These are phyloP conservation scores for Eimeria sp. DNA, from an alignment of 169 alveolate genomes.

Conservation along the genomic window DNA sequence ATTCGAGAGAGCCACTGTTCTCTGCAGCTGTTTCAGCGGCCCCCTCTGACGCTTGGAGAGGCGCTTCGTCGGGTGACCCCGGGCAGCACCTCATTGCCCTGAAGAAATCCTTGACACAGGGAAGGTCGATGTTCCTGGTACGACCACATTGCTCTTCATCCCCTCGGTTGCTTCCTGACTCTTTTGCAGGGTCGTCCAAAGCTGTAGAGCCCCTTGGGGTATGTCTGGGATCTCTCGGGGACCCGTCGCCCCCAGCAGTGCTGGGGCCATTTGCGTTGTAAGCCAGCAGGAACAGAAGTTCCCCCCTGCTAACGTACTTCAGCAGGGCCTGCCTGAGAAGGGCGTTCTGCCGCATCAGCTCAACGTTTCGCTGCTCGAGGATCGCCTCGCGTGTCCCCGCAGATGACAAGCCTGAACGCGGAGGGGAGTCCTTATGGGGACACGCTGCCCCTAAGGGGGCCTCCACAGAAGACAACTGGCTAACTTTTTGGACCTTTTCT, in stretches of 20 bases:
- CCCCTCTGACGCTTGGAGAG: neutral
- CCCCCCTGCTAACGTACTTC: neutral
- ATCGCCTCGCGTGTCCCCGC: neutral
- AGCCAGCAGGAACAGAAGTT: constrained; percentile 28
- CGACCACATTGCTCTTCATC: neutral
- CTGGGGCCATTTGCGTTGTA: neutral
- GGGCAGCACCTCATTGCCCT: constrained; percentile 15
- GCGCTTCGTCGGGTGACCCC: neutral
- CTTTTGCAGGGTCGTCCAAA: neutral
- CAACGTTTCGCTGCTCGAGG: neutral
- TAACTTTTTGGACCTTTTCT: neutral
- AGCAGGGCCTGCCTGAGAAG: constrained; percentile 29
- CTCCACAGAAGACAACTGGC: neutral
- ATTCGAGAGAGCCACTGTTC: neutral
- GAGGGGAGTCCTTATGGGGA: neutral
- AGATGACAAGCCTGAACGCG: neutral
- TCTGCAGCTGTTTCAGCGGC: constrained; percentile 10
- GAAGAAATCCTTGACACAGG: constrained; percentile 32
- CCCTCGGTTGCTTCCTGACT: neutral
- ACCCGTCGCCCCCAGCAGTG: neutral
- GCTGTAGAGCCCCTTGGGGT: neutral
- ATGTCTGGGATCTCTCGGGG: neutral
- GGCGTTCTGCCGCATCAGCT: neutral
- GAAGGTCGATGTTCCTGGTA: neutral
- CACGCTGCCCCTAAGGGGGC: neutral